These are phyloP conservation scores for Aegle marmelos DNA, from an alignment of 345 rosid genomes.

Conservation along the genomic window DNA sequence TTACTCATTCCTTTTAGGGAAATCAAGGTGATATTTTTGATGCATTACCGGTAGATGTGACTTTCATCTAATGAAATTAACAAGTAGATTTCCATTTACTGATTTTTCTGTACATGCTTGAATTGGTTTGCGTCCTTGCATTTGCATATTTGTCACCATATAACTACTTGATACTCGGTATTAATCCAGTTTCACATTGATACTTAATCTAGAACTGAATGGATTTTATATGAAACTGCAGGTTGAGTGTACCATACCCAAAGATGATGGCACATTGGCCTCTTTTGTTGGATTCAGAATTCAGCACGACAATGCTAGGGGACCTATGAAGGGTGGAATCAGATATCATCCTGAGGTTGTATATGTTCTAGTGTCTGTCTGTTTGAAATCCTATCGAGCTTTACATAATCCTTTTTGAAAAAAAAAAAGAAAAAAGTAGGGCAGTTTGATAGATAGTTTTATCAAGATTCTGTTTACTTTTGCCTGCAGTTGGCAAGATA, in stretches of 20 bases:
- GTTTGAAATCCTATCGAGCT: background rate
- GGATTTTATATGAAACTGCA: slow-evolving; percentile 22
- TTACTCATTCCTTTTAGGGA: slow-evolving; percentile 95
- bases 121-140: background rate
- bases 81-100: background rate
- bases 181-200: background rate
- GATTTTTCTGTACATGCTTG: background rate
- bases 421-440: no score
- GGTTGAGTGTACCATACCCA: slow-evolving; percentile 96
- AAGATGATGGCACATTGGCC: slow-evolving; percentile 85
- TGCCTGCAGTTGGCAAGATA: background rate
- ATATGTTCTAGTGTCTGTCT: background rate
- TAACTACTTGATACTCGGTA: background rate
- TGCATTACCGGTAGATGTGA: background rate
- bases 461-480: background rate
- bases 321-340: slow-evolving; percentile 99
- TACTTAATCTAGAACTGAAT: background rate
- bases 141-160: background rate
- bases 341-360: slow-evolving; percentile 95
- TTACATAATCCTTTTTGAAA: background rate
- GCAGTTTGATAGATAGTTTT: background rate
- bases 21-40: slow-evolving; percentile 58
- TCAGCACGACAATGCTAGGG: slow-evolving; percentile 98
- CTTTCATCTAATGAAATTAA: background rate
- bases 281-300: slow-evolving; percentile 90